Evolutionary conservation across 257 asterid species (phyloP).

Genomic region (Ajuga chamaepitys): DNA sequence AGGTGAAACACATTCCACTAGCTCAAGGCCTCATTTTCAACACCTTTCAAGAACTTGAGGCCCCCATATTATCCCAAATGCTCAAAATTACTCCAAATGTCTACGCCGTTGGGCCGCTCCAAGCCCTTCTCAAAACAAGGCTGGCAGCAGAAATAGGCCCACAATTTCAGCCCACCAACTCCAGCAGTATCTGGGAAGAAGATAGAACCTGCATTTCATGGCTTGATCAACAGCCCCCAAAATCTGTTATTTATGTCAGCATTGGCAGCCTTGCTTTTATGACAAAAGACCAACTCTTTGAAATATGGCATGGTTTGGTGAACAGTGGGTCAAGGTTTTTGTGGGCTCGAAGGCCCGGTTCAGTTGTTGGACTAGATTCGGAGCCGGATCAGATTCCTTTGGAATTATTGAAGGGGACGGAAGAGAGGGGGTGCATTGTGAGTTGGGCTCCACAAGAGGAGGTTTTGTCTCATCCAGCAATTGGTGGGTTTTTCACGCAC

Average conservation of each 20-base stretch:
- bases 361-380: conserved; percentile 10
- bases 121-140: conserved; percentile 33
- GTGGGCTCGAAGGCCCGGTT: conserved; percentile 57
- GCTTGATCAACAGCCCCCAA: conserved; percentile 43
- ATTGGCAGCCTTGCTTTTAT: conserved; percentile 50
- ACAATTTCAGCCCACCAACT: background rate
- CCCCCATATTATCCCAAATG: conserved; percentile 33
- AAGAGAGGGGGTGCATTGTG: conserved; percentile 30
- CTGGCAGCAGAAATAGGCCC: background rate
- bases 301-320: conserved; percentile 61
- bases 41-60: conserved; percentile 60
- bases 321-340: conserved; percentile 50
- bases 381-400: conserved; percentile 9
- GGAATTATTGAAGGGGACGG: conserved; percentile 23
- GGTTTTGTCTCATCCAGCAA: conserved; percentile 28
- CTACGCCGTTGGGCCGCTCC: conserved; percentile 66
- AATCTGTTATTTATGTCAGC: conserved; percentile 55
- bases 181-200: conserved; percentile 44
- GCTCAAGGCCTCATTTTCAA: conserved; percentile 65
- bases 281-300: conserved; percentile 31
- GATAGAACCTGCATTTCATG: conserved; percentile 46
- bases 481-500: conserved; percentile 45
- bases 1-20: conserved; percentile 28
- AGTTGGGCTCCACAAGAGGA: conserved; percentile 48
- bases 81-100: conserved; percentile 31